Conservation (phyloP, 2,329 filamentous ascomycete genomes). For the Sporothrix pallida region DNA sequence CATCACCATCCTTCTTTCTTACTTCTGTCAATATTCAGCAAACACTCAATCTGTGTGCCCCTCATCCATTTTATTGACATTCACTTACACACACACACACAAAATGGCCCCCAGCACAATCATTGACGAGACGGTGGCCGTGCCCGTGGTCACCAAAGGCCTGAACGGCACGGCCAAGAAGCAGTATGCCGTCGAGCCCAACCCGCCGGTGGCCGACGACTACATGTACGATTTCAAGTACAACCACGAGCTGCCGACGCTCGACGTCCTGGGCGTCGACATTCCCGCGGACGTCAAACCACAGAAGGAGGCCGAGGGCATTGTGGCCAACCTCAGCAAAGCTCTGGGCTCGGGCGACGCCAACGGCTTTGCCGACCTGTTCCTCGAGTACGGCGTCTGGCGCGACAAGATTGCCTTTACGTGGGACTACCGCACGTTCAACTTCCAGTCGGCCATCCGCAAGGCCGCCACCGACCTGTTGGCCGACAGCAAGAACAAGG, state of each 20-base stretch:
- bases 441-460: slow-evolving; percentile 43
- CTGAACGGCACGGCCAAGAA: slow-evolving; percentile 11
- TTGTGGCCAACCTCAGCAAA: slow-evolving; percentile 19
- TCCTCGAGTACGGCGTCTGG: slow-evolving; percentile 43
- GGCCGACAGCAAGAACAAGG: slow-evolving; percentile 42
- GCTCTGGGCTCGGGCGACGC: slow-evolving; percentile 39
- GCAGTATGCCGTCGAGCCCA: slow-evolving; percentile 31
- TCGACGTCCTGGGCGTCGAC: slow-evolving; percentile 35
- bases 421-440: slow-evolving; percentile 48
- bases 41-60: background rate
- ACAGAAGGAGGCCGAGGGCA: slow-evolving; percentile 31
- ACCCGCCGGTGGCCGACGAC: slow-evolving; percentile 46
- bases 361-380: slow-evolving; percentile 42
- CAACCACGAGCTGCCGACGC: slow-evolving; percentile 46
- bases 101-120: slow-evolving; percentile 31
- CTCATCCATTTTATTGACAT: background rate
- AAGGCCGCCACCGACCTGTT: slow-evolving; percentile 46
- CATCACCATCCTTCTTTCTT: background rate
- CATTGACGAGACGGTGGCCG: slow-evolving; percentile 25
- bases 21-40: background rate
- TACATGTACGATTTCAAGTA: slow-evolving; percentile 52
- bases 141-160: slow-evolving; percentile 23
- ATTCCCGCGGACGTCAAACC: slow-evolving; percentile 24
- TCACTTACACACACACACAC: slow-evolving; percentile 8
- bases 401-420: slow-evolving; percentile 47